Base-by-base conservation (phyloP, 108 stramenopile genomes). In the Cyclostephanos tholiformis region DNA sequence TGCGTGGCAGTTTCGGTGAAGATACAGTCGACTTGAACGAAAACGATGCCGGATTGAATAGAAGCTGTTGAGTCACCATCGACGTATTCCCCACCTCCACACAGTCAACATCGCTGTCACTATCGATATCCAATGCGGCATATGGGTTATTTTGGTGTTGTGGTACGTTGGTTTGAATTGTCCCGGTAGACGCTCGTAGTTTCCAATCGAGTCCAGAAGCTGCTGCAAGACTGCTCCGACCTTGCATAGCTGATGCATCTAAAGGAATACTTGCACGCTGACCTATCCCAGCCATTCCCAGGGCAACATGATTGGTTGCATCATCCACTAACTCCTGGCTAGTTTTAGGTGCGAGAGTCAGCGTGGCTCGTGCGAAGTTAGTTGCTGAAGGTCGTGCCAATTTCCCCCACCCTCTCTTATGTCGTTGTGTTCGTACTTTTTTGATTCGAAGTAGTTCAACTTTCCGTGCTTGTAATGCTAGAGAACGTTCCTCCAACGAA, bases 301-400 rank as follows among this genome's bases (percentile, higher is more conserved):
- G 44, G n/a, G 80, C 67, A 9, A 82, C 67, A 44, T 65, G 69
- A 67, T 75, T 66, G 1, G 70, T 69, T 22, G 80, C 74, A 71
- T 82, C 80, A 46, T 82, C 74, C 22, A 82, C 65, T 43, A 75
- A 66, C 56, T 82, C 67, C 59, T 82, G 62, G 61, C 70, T 82
- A 20, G 69, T 70, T 67, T 82, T 82, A 0, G 77, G 71, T 12
- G 60, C 64, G 2, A 82, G 79, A 66, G 55, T 70, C 14, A 80
- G 68, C 25, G 72, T 80, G 41, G 79, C 63, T 30, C 62, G 62
- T 38, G 79, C 63, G 41, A 74, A 69, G 14, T 30, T 41, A 19
- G 59, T 65, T 26, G 30, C 19, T 2, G 70, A 57, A 20, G 56
- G 69, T 29, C 57, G 69, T 23, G 63, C 67, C 32, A 70, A 71